Percentiles rank a stretch among this genome's conserved stretches.
These are phyloP conservation scores for Orbilia quercus DNA, from an alignment of 2,329 filamentous ascomycete genomes.

Conservation along the genomic window DNA sequence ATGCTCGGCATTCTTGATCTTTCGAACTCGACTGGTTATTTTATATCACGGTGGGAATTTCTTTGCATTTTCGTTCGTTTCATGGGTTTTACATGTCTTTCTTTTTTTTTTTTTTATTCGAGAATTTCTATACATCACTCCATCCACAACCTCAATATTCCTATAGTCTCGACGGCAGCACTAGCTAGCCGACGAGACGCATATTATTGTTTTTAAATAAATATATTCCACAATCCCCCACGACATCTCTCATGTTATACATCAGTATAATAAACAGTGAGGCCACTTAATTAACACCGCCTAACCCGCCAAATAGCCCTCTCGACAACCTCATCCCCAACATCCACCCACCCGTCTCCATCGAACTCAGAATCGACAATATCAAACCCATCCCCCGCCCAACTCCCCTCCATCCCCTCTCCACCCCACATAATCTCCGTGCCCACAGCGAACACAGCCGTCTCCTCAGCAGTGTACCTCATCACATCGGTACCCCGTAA, in stretches of 20 bases:
- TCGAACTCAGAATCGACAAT: slow-evolving; percentile 26
- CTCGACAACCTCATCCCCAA: slow-evolving; percentile 25
- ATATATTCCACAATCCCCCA: neutral
- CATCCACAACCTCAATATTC: no score
- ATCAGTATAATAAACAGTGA: no score
- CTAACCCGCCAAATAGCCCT: slow-evolving; percentile 2
- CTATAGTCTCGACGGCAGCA: no score
- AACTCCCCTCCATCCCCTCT: slow-evolving; percentile 15
- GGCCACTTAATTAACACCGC: slow-evolving; percentile 1
- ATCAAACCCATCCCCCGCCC: slow-evolving; percentile 42
- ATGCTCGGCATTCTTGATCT: no score
- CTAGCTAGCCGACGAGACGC: no score
- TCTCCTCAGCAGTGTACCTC: slow-evolving; percentile 22
- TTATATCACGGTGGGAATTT: no score
- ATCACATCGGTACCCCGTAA: slow-evolving; percentile 9
- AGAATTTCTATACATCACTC: no score
- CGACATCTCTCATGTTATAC: no score
- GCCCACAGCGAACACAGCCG: slow-evolving; percentile 24
- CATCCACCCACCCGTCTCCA: slow-evolving; percentile 33
- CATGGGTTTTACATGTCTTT: no score
- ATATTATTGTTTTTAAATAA: neutral
- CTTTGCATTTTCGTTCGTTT: no score
- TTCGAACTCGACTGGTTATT: no score
- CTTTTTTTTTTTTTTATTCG: no score
- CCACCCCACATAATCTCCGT: slow-evolving; percentile 46